A percentile compares a stretch with the other conserved stretches of the same genome.
These are phyloP conservation scores for Blepharisma undulans DNA, from an alignment of 169 alveolate genomes.

Conservation along the genomic window DNA sequence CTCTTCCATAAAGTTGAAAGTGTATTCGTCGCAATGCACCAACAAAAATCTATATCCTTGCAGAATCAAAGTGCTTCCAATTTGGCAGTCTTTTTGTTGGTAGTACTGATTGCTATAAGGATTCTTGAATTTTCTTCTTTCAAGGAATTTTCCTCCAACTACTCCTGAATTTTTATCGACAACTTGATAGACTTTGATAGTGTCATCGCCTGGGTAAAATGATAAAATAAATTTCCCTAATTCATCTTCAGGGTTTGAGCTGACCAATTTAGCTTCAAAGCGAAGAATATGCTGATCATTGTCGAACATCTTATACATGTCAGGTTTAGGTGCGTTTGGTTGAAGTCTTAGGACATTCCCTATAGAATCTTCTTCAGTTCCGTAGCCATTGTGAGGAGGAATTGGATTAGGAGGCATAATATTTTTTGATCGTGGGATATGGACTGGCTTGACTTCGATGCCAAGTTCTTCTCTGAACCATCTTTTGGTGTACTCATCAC, in stretches of 20 bases:
- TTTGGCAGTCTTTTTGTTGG: conserved; percentile 70
- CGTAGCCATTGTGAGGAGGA: conserved; percentile 87
- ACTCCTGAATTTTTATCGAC: conserved; percentile 86
- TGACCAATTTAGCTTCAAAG: conserved; percentile 77
- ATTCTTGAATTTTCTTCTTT: conserved; percentile 74
- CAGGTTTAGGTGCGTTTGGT: conserved; percentile 80
- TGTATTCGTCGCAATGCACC: conserved; percentile 82
- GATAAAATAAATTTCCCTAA: conserved; percentile 81
- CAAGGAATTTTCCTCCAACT: conserved; percentile 85
- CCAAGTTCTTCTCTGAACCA: conserved; percentile 71
- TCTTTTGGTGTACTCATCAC: conserved; percentile 83
- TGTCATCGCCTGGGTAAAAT: conserved; percentile 83
- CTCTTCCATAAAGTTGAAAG: conserved; percentile 80
- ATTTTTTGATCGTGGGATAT: not conserved
- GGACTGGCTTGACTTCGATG: conserved; percentile 36
- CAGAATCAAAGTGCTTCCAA: conserved; percentile 76
- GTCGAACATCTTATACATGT: conserved; percentile 76
- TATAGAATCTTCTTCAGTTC: conserved; percentile 84
- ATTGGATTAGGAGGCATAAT: conserved; percentile 57
- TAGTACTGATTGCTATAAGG: conserved; percentile 74
- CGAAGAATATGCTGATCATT: conserved; percentile 81
- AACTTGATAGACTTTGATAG: conserved; percentile 77
- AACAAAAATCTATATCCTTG: conserved; percentile 76
- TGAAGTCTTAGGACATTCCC: conserved; percentile 71
- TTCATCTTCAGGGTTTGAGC: conserved; percentile 82